A percentile compares a stretch with the other conserved stretches of the same genome.
Evolutionary conservation across 108 stramenopile species (phyloP).

Genomic region (Ochromonas danica): DNA sequence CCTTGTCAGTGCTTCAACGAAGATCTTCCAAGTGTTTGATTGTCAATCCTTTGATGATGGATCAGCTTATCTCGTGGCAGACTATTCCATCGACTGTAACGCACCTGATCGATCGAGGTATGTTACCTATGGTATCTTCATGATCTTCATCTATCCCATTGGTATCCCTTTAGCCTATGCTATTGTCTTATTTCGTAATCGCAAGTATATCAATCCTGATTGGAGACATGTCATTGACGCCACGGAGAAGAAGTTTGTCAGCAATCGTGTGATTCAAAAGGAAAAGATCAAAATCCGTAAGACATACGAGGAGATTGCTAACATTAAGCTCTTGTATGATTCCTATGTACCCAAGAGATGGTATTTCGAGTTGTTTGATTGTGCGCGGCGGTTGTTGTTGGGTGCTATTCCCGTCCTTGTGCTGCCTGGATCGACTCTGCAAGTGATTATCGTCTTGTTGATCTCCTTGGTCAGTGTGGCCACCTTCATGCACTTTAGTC

Average conservation of each 20-base stretch:
- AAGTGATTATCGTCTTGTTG: background rate
- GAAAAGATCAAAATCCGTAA: constrained; percentile 22
- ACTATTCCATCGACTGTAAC: constrained; percentile 10
- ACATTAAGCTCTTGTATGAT: constrained; percentile 2
- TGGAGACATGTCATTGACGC: background rate
- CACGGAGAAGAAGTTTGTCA: background rate
- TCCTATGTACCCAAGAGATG: background rate
- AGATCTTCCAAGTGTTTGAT: constrained; percentile 2
- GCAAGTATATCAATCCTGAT: background rate
- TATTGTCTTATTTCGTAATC: background rate
- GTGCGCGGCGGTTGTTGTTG: background rate
- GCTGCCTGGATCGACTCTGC: constrained; percentile 1
- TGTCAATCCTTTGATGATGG: constrained; percentile 13
- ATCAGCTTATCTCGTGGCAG: background rate
- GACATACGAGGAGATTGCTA: background rate
- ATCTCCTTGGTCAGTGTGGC: background rate
- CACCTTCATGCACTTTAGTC: background rate
- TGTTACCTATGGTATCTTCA: background rate
- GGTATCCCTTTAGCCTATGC: constrained; percentile 7
- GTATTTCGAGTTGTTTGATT: constrained; percentile 18
- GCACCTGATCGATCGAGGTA: background rate
- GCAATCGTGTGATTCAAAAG: background rate
- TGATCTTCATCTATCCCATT: constrained; percentile 17
- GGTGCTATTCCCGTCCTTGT: constrained; percentile 6
- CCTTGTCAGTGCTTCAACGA: background rate